A percentile compares a stretch with the other conserved stretches of the same genome.
Evolutionary conservation across 2,329 filamentous ascomycete genomes (phyloP).

Genomic region (Sodiomyces alkalinus): DNA sequence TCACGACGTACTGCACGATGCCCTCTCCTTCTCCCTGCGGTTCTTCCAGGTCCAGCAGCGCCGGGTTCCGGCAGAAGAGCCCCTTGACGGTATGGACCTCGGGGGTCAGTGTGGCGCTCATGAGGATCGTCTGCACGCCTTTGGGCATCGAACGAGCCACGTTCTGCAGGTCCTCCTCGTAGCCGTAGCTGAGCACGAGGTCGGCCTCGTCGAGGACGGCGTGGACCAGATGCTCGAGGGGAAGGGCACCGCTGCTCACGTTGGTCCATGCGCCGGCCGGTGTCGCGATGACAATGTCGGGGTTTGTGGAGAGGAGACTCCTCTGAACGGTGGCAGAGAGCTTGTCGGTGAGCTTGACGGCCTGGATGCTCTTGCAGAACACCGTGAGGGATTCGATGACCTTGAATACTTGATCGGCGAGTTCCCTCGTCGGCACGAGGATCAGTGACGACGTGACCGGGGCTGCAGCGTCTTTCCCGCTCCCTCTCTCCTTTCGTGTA

Average conservation of each 20-base stretch:
- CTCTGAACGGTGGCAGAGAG: constrained; percentile 79
- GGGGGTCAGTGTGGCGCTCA: constrained; percentile 80
- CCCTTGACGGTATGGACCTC: constrained; percentile 77
- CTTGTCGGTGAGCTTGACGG: constrained; percentile 79
- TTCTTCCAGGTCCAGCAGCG: constrained; percentile 68
- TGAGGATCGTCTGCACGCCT: constrained; percentile 78
- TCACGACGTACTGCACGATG: constrained; percentile 77
- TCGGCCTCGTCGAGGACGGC: constrained; percentile 92
- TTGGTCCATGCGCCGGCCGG: constrained; percentile 72
- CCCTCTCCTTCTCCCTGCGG: constrained; percentile 61
- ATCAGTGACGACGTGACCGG: constrained; percentile 61
- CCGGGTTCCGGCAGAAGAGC: constrained; percentile 72
- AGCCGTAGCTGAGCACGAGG: constrained; percentile 83
- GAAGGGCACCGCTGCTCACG: constrained; percentile 56
- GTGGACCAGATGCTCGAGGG: constrained; percentile 55
- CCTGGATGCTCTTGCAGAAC: constrained; percentile 74
- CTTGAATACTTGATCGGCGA: constrained; percentile 81
- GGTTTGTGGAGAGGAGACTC: constrained; percentile 69
- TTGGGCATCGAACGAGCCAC: constrained; percentile 66
- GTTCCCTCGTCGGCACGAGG: constrained; percentile 84
- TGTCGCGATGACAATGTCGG: constrained; percentile 83
- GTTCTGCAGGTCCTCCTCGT: constrained; percentile 75
- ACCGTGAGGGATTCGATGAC: constrained; percentile 60
- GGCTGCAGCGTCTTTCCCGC: constrained; percentile 12
- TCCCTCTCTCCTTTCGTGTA: constrained; percentile 50